phyloP scores from a whole-genome alignment of 129 eudicot species.

The carrot (Daucus carota) region DNA sequence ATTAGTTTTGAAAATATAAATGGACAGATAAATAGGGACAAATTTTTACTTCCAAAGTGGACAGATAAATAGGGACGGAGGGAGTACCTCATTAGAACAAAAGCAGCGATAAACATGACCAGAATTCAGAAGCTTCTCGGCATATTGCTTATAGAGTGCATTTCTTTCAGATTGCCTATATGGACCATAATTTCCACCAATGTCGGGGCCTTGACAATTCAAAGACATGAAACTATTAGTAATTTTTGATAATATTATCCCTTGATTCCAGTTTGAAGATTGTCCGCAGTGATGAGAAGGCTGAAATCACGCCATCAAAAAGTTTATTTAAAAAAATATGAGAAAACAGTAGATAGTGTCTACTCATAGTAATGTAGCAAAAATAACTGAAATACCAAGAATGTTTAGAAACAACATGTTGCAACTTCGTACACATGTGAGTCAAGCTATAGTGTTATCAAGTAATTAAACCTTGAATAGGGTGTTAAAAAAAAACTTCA shows the following conservation, averaged over 20 bases:
- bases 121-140: slow-evolving; percentile 67
- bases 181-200: slow-evolving; percentile 85
- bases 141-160: slow-evolving; percentile 68
- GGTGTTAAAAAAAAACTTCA: not conserved
- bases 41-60: too few species aligned
- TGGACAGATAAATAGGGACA: too few species aligned
- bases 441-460: not conserved
- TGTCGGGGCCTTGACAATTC: slow-evolving; percentile 52
- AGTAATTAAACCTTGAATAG: not conserved
- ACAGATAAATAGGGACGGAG: too few species aligned
- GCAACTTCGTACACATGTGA: not conserved
- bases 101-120: slow-evolving; percentile 91
- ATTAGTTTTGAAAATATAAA: too few species aligned
- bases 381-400: not conserved
- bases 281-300: not conserved
- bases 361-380: not conserved
- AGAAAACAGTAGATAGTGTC: not conserved
- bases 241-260: not conserved
- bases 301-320: not conserved
- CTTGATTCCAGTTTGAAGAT: not conserved
- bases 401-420: not conserved
- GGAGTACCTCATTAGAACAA: slow-evolving; percentile 97
- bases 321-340: not conserved
- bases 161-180: slow-evolving; percentile 94
- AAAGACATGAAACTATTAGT: not conserved